Evolutionary conservation across 495 filamentous ascomycete genomes (phyloP), one percentile per base, ranked within the genome.

Genomic region (Penicilliopsis zonata): DNA sequence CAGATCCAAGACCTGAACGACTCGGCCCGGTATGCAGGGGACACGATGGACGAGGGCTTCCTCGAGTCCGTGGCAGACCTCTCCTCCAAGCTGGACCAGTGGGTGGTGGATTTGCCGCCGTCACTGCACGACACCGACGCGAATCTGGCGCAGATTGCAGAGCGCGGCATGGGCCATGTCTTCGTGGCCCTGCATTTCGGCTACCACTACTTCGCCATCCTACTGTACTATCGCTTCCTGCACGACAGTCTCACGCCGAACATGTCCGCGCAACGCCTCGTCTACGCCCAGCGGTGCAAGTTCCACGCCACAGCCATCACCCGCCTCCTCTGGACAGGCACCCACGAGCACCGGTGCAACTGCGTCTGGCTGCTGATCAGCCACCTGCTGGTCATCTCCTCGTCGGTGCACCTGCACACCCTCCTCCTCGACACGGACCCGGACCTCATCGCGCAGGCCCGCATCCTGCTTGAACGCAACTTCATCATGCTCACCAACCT

Each of bases 141-240:
- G 9, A 61, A 57, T 21, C 34, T 61, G 7, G 28, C 30, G 6
- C 34, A 36, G 0, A 57, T 40, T 23, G 42, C 52, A 3, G 36
- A 46, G 6, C 39, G 46, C 26, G 60, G 57, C 4, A 51, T 60
- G 2, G 59, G 59, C 9, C 43, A 55, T 5, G 29, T 59, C 12
- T 60, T 61, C 28, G 50, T 53, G 2, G 55, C 60, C 3, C 37
- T 65, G 1, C 57, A 61, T 31, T 37, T 59, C 2, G 60, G 60
- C 5, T 65, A 59, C 36, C 57, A 61, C 22, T 48, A 65, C 40
- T 65, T 52, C 28, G 51, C 47, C 5, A 54, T 55, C 22, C 48
- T 65, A 26, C 55, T 65, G 7, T 63, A 54, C 42, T 65, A 58
- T 34, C 49, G 55, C 30, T 63, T 56, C 35, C 48, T 65, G 4